Evolutionary conservation across 2,329 filamentous ascomycete genomes (phyloP).

Genomic region (Claviceps citrina): DNA sequence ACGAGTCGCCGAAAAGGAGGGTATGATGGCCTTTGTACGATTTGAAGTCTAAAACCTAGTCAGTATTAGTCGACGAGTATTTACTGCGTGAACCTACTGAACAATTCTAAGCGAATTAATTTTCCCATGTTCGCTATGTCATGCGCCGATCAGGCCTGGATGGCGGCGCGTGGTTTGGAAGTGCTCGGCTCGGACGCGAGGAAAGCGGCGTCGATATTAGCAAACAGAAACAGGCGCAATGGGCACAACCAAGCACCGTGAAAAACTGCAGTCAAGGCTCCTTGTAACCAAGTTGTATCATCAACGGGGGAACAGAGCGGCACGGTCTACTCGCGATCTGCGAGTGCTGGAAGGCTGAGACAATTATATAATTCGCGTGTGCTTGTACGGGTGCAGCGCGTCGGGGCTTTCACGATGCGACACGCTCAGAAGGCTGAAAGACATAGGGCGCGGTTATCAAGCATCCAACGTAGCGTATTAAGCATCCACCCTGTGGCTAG

Average conservation of each 20-base stretch:
- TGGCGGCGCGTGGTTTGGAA: background rate
- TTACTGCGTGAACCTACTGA: slow-evolving; percentile 44
- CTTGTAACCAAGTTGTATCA: background rate
- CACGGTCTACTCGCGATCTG: background rate
- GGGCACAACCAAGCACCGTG: background rate
- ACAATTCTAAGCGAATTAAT: slow-evolving; percentile 84
- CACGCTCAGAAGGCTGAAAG: background rate
- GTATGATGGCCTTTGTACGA: slow-evolving; percentile 96
- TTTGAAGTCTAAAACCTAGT: slow-evolving; percentile 67
- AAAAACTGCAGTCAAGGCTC: slow-evolving; percentile 1
- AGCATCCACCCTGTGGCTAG: too few relatives aligned
- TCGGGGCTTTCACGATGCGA: background rate
- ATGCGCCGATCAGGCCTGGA: background rate
- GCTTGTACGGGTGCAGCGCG: background rate
- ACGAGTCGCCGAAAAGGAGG: slow-evolving; percentile 89
- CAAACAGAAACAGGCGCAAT: background rate
- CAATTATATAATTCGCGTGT: background rate
- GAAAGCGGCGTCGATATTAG: background rate
- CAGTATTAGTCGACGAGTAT: slow-evolving; percentile 4
- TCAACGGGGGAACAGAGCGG: background rate
- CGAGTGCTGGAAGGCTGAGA: background rate
- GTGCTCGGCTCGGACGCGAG: background rate
- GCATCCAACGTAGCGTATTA: too few relatives aligned
- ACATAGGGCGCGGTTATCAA: too few relatives aligned
- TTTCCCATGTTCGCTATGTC: slow-evolving; percentile 62